These are phyloP conservation scores for Epichloe elymi DNA, from an alignment of 2,329 filamentous ascomycete genomes.

Conservation along the genomic window DNA sequence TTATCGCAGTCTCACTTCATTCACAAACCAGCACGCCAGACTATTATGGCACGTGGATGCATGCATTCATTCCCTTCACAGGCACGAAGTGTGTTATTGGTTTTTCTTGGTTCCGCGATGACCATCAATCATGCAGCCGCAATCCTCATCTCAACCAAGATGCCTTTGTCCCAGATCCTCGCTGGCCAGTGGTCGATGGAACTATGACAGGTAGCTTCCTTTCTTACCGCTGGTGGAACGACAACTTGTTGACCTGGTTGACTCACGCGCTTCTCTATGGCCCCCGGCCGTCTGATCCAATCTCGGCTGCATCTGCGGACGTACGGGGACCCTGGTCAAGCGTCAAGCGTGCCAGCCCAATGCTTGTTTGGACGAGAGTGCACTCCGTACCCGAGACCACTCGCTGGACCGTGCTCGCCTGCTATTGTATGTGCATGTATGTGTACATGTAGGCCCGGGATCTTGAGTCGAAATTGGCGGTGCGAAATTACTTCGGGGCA, in stretches of 20 bases:
- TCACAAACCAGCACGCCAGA: too few relatives aligned
- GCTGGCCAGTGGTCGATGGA: too few relatives aligned
- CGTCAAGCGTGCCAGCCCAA: neutral
- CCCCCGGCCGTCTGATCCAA: neutral
- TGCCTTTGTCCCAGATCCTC: too few relatives aligned
- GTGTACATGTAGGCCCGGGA: neutral
- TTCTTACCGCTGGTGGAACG: neutral
- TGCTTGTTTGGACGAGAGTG: neutral
- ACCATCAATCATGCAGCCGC: too few relatives aligned
- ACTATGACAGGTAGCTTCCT: neutral
- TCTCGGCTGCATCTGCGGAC: slow-evolving; percentile 3
- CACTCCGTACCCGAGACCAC: neutral
- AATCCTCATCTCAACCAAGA: too few relatives aligned
- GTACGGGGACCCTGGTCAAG: neutral
- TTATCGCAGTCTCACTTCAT: too few relatives aligned
- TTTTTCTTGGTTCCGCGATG: too few relatives aligned
- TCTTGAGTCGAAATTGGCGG: neutral
- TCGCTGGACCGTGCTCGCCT: neutral
- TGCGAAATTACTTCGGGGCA: neutral
- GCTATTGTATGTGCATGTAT: too few relatives aligned
- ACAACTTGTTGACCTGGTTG: neutral
- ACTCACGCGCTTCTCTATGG: neutral
- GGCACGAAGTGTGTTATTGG: too few relatives aligned
- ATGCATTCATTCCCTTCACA: too few relatives aligned
- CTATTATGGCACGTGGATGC: too few relatives aligned